A percentile compares a stretch with the other conserved stretches of the same genome.
Evolutionary conservation across 257 asterid species (phyloP).

Genomic region (Scutellaria baicalensis): DNA sequence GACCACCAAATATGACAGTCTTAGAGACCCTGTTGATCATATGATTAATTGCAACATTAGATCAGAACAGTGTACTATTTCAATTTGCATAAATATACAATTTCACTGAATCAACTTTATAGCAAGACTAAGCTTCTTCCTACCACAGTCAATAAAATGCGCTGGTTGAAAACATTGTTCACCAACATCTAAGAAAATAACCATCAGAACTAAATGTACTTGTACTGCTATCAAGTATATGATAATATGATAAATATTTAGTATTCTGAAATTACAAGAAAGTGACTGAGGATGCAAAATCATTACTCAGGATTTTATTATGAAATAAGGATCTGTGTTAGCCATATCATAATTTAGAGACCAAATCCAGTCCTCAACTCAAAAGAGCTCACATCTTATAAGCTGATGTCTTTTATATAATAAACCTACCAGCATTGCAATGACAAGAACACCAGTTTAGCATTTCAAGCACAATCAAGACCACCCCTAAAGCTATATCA

Average conservation of each 20-base stretch:
- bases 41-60: not conserved
- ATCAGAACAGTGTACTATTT: not conserved
- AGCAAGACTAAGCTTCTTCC: not conserved
- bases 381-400: not conserved
- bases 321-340: not conserved
- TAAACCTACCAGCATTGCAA: not conserved
- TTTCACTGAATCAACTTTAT: not conserved
- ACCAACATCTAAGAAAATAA: not conserved
- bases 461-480: not conserved
- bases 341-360: not conserved
- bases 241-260: not conserved
- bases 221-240: not conserved
- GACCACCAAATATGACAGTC: conserved; percentile 87
- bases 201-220: not conserved
- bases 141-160: not conserved
- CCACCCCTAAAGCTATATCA: not conserved
- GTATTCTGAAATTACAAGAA: not conserved
- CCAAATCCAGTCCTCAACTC: not conserved
- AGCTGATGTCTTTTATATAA: not conserved
- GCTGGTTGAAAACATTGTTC: not conserved
- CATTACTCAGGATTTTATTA: not conserved
- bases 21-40: conserved; percentile 74
- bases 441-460: not conserved
- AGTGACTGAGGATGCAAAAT: not conserved
- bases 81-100: not conserved